Evolutionary conservation across 108 stramenopile genomes (phyloP).

Genomic region (Bacterosira constricta): DNA sequence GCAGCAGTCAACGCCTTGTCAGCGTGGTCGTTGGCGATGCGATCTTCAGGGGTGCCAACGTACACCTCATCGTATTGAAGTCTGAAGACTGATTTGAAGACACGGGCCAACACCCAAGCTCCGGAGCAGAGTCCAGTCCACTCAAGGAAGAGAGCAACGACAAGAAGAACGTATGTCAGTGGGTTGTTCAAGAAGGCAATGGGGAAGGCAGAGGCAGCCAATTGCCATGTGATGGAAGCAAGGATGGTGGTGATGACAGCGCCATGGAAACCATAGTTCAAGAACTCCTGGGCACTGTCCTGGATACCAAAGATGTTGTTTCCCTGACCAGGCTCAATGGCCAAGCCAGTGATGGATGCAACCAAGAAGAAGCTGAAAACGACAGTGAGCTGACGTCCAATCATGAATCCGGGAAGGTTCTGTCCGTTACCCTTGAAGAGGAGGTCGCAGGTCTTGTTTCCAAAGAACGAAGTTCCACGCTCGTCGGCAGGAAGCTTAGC

Average conservation of each 20-base stretch:
- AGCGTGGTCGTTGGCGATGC: conserved; percentile 48
- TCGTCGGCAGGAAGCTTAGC: conserved; percentile 62
- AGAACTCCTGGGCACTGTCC: conserved; percentile 66
- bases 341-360: conserved; percentile 66
- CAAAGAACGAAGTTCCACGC: conserved; percentile 52
- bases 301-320: conserved; percentile 73
- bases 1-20: conserved; percentile 20
- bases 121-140: conserved; percentile 63
- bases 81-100: conserved; percentile 48
- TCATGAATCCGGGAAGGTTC: conserved; percentile 82
- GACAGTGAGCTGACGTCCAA: conserved; percentile 82
- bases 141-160: conserved; percentile 58
- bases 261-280: conserved; percentile 84
- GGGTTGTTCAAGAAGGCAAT: conserved; percentile 72
- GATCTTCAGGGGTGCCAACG: conserved; percentile 73
- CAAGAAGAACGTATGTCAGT: conserved; percentile 58
- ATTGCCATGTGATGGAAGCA: conserved; percentile 79
- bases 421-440: conserved; percentile 69
- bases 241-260: conserved; percentile 83
- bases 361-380: conserved; percentile 70
- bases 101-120: conserved; percentile 66
- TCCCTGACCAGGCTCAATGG: conserved; percentile 52
- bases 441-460: conserved; percentile 55
- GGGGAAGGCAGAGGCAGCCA: conserved; percentile 75
- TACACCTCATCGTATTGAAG: conserved; percentile 76